phyloP scores from a whole-genome alignment of 2,329 filamentous ascomycete species.

The Rutstroemia sp. region DNA sequence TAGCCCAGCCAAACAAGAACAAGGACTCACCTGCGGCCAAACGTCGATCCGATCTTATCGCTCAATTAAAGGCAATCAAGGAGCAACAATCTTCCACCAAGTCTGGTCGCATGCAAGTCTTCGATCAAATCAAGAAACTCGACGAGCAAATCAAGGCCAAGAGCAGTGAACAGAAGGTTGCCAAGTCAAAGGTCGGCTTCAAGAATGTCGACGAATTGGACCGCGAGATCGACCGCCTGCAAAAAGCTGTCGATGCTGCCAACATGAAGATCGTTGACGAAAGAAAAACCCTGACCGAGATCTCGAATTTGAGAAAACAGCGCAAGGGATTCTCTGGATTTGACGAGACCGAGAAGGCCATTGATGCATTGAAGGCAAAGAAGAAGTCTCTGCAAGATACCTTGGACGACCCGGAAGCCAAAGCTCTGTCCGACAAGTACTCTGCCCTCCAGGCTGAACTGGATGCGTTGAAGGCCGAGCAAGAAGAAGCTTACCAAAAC shows the following conservation, averaged over 20 bases:
- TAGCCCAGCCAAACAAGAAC: constrained; percentile 68
- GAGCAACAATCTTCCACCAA: constrained; percentile 85
- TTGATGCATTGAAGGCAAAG: constrained; percentile 79
- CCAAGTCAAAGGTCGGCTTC: constrained; percentile 72
- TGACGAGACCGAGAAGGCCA: constrained; percentile 78
- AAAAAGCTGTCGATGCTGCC: constrained; percentile 80
- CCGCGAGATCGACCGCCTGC: constrained; percentile 69
- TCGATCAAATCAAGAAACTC: constrained; percentile 87
- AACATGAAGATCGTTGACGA: constrained; percentile 95
- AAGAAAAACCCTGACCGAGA: constrained; percentile 83
- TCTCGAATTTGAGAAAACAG: constrained; percentile 75
- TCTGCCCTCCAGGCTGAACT: constrained; percentile 79
- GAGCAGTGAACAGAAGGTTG: constrained; percentile 79
- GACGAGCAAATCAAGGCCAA: constrained; percentile 83
- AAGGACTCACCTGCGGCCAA: constrained; percentile 74
- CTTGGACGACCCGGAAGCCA: constrained; percentile 85
- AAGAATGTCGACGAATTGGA: constrained; percentile 87
- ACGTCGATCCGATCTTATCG: constrained; percentile 77
- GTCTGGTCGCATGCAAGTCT: constrained; percentile 65
- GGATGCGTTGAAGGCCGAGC: constrained; percentile 83
- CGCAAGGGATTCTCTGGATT: constrained; percentile 87
- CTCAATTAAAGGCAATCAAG: constrained; percentile 76
- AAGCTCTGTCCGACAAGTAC: constrained; percentile 82
- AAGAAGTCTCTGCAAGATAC: constrained; percentile 84
- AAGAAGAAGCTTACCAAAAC: constrained; percentile 86